A percentile compares a stretch with the other conserved stretches of the same genome.
These are phyloP conservation scores for Verbena officinalis DNA, from an alignment of 257 asterid genomes.

Conservation along the genomic window DNA sequence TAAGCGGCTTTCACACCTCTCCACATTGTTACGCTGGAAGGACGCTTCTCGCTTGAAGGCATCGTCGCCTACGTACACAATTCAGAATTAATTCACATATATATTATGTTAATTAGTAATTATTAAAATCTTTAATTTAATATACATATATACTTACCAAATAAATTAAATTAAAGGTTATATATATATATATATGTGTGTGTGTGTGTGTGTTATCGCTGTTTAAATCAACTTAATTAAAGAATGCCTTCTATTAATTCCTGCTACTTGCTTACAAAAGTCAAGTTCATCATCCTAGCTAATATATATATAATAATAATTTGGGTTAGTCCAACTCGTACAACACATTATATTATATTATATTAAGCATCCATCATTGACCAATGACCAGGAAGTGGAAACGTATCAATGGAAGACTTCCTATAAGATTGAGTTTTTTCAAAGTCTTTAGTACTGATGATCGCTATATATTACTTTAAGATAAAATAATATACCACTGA, in stretches of 20 bases:
- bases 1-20: conserved; percentile 79
- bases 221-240: too few relatives aligned
- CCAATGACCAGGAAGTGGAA: not conserved
- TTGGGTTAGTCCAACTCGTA: conserved; percentile 21
- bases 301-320: too few relatives aligned
- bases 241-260: too few relatives aligned
- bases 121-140: too few relatives aligned
- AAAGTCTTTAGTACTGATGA: not conserved
- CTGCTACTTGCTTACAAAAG: not conserved
- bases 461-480: too few relatives aligned
- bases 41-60: conserved; percentile 94
- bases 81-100: not conserved
- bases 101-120: too few relatives aligned
- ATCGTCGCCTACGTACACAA: conserved; percentile 67
- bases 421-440: not conserved
- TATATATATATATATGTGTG: too few relatives aligned
- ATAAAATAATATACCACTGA: not conserved
- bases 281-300: conserved; percentile 10
- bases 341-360: not conserved
- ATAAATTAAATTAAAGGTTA: too few relatives aligned
- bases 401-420: not conserved
- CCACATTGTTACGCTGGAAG: conserved; percentile 94
- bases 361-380: too few relatives aligned
- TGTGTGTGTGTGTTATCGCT: too few relatives aligned
- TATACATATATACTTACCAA: too few relatives aligned